Percentiles rank a stretch among this genome's conserved stretches.
phyloP scores from a whole-genome alignment of 1,139 yeast genomes.

The Hyphopichia burtonii region DNA sequence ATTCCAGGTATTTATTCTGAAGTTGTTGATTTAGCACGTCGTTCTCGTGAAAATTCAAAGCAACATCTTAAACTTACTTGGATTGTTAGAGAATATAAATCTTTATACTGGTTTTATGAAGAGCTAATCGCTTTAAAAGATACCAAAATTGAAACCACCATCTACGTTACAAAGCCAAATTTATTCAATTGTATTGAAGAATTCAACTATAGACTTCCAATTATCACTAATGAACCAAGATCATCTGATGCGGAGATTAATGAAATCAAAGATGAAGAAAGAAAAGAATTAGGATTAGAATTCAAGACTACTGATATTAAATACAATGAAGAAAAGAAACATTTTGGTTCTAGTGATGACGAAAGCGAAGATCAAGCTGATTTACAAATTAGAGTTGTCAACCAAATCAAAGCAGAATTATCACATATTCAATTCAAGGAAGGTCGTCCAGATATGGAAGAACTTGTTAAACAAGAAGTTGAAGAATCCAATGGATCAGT shows the following conservation, averaged over 20 bases:
- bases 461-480: slow-evolving; percentile 24
- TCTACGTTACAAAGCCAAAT: slow-evolving; percentile 33
- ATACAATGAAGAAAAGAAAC: slow-evolving; percentile 4
- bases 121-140: slow-evolving; percentile 27
- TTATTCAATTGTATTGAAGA: slow-evolving; percentile 11
- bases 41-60: slow-evolving; percentile 13
- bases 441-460: slow-evolving; percentile 34
- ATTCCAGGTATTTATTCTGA: slow-evolving; percentile 44
- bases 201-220: slow-evolving; percentile 9
- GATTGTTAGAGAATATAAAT: slow-evolving; percentile 34
- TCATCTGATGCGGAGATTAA: slow-evolving; percentile 2
- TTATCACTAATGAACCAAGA: slow-evolving; percentile 1
- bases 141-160: slow-evolving; percentile 24
- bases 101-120: slow-evolving; percentile 34
- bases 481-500: slow-evolving; percentile 31
- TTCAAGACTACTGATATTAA: background rate
- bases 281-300: background rate
- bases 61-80: slow-evolving; percentile 30
- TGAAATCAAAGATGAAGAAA: slow-evolving; percentile 3
- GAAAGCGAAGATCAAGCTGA: slow-evolving; percentile 6
- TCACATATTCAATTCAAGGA: slow-evolving; percentile 27
- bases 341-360: background rate
- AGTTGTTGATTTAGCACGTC: slow-evolving; percentile 26
- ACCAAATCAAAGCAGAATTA: slow-evolving; percentile 18
- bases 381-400: slow-evolving; percentile 6